These are phyloP conservation scores for Margaritispora aquatica DNA, from an alignment of 495 filamentous ascomycete genomes.

Conservation along the genomic window DNA sequence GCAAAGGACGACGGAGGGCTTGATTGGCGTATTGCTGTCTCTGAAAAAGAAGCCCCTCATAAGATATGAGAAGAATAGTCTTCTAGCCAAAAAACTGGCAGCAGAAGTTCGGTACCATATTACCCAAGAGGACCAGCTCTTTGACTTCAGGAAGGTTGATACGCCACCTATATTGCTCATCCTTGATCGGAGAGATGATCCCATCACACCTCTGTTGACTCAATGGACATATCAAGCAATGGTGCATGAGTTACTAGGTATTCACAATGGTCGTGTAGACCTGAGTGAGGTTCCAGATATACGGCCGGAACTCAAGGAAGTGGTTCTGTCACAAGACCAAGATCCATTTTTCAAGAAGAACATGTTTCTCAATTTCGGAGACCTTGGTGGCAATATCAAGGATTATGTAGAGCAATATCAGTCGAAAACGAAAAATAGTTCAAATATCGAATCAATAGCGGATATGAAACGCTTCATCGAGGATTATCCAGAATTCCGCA, in stretches of 20 bases:
- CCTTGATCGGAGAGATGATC: conserved; percentile 88
- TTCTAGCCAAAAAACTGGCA: conserved; percentile 85
- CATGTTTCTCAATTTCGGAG: conserved; percentile 98
- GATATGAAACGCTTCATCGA: conserved; percentile 99
- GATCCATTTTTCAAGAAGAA: conserved; percentile 99
- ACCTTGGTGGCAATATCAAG: conserved; percentile 95
- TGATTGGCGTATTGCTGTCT: conserved; percentile 74
- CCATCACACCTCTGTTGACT: conserved; percentile 88
- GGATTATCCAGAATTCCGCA: conserved; percentile 95
- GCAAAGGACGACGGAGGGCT: conserved; percentile 75
- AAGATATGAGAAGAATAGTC: conserved; percentile 87
- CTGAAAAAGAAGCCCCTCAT: conserved; percentile 96
- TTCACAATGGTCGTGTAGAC: conserved; percentile 87
- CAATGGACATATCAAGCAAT: conserved; percentile 99
- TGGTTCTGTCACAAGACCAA: conserved; percentile 93
- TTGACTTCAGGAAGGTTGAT: conserved; percentile 93
- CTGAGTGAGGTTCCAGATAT: conserved; percentile 83
- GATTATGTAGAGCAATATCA: conserved; percentile 98
- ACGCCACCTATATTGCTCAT: conserved; percentile 90
- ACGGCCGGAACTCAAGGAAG: conserved; percentile 85
- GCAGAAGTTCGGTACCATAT: conserved; percentile 87
- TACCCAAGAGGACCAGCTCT: conserved; percentile 92
- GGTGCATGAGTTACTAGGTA: conserved; percentile 94
- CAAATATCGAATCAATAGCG: conserved; percentile 90
- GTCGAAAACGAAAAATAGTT: conserved; percentile 84